These are phyloP conservation scores for Desmodesmus armatus DNA, from an alignment of 139 green algal genomes.

Conservation along the genomic window DNA sequence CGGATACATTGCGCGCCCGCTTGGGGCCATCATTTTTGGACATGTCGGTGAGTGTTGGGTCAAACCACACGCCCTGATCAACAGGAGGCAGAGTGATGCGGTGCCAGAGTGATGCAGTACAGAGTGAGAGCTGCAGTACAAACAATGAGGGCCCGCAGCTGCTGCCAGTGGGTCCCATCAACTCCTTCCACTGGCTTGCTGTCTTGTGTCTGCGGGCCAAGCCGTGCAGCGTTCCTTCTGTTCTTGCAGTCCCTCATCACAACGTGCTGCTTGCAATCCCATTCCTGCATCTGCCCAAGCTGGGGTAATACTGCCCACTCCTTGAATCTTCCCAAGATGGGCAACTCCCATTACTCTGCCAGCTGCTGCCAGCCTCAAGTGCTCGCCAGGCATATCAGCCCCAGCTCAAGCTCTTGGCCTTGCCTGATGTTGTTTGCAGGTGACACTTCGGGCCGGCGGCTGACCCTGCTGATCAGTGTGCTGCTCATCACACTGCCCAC, in stretches of 20 bases:
- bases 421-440: neutral
- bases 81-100: too few species aligned
- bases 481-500: slow-evolving; percentile 6
- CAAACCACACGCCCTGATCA: too few species aligned
- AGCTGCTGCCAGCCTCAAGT: neutral
- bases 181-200: too few species aligned
- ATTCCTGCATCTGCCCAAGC: neutral
- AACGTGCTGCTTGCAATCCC: too few species aligned
- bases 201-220: too few species aligned
- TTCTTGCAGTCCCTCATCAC: neutral
- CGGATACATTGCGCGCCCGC: neutral
- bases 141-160: too few species aligned
- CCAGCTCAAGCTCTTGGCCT: neutral
- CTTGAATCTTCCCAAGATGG: neutral
- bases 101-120: too few species aligned
- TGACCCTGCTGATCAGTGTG: slow-evolving; percentile 20
- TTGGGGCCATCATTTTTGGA: slow-evolving; percentile 3
- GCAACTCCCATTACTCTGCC: neutral
- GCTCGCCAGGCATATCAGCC: neutral
- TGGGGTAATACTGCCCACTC: neutral
- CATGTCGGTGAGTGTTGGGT: neutral
- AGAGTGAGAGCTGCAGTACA: too few species aligned
- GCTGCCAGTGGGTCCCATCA: too few species aligned
- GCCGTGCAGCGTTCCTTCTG: too few species aligned
- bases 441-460: slow-evolving; percentile 3